phyloP scores from a whole-genome alignment of 2,329 filamentous ascomycete species.

The Alternaria sp. region DNA sequence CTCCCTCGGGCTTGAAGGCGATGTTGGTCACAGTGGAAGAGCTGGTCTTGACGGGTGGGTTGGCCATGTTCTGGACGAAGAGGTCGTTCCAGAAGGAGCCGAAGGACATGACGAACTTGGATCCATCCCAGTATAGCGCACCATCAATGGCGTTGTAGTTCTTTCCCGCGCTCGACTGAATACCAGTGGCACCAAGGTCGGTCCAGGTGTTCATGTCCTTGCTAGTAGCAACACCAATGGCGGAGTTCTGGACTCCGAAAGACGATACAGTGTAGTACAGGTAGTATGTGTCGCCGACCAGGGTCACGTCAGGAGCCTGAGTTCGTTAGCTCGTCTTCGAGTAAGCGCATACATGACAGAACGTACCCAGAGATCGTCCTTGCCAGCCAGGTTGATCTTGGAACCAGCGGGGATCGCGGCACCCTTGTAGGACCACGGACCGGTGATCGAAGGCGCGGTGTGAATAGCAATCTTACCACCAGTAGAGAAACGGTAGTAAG shows the following conservation, averaged over 20 bases:
- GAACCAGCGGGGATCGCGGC: constrained; percentile 55
- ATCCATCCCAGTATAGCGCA: constrained; percentile 50
- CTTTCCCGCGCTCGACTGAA: constrained; percentile 50
- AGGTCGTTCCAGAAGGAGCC: constrained; percentile 73
- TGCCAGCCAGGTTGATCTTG: constrained; percentile 54
- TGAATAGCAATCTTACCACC: constrained; percentile 58
- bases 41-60: constrained; percentile 39
- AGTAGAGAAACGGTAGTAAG: constrained; percentile 62
- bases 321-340: not conserved
- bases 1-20: constrained; percentile 59
- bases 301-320: constrained; percentile 68
- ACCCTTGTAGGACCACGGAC: constrained; percentile 59
- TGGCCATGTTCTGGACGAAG: constrained; percentile 62
- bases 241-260: constrained; percentile 66
- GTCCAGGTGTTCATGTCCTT: constrained; percentile 62
- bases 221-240: constrained; percentile 66
- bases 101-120: constrained; percentile 63
- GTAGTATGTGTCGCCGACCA: constrained; percentile 66
- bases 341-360: not conserved
- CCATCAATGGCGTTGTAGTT: constrained; percentile 61
- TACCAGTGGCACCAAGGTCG: constrained; percentile 62
- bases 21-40: constrained; percentile 54
- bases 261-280: constrained; percentile 71
- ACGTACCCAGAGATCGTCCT: constrained; percentile 58
- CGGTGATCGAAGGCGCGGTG: constrained; percentile 54